phyloP scores from a whole-genome alignment of 2,329 filamentous ascomycete genomes.

The Aspergillus sp. region DNA sequence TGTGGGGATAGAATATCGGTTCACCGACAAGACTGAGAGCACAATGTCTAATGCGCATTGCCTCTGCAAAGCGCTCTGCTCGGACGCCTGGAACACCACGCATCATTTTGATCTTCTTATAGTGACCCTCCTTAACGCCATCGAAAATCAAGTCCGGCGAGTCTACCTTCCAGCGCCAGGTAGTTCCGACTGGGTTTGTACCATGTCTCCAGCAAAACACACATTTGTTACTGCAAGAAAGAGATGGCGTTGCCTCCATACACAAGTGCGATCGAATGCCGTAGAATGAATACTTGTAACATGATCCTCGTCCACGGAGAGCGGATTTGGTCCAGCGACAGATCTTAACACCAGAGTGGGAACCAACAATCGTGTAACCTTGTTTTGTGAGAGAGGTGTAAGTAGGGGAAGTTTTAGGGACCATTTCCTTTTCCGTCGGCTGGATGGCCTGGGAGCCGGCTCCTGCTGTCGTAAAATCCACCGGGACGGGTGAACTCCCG shows the following conservation, averaged over 20 bases:
- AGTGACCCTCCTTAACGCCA: slow-evolving; percentile 87
- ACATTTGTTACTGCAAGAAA: slow-evolving; percentile 97
- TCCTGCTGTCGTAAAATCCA: slow-evolving; percentile 72
- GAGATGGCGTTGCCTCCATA: slow-evolving; percentile 95
- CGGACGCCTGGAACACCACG: slow-evolving; percentile 89
- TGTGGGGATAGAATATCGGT: slow-evolving; percentile 98
- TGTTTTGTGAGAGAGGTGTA: slow-evolving; percentile 90
- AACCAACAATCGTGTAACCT: slow-evolving; percentile 92
- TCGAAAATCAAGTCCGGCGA: slow-evolving; percentile 85
- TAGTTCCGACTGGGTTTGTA: slow-evolving; percentile 94
- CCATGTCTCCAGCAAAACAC: slow-evolving; percentile 99
- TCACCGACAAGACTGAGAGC: slow-evolving; percentile 90
- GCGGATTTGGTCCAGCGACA: slow-evolving; percentile 99
- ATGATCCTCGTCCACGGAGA: slow-evolving; percentile 86
- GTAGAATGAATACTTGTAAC: slow-evolving; percentile 98
- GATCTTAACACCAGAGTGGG: slow-evolving; percentile 94
- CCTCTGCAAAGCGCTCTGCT: slow-evolving; percentile 87
- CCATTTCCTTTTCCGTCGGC: slow-evolving; percentile 78
- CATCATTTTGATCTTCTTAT: slow-evolving; percentile 97
- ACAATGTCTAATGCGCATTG: slow-evolving; percentile 90
- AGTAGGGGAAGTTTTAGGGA: slow-evolving; percentile 84
- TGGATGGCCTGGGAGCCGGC: slow-evolving; percentile 40
- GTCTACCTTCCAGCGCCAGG: slow-evolving; percentile 95
- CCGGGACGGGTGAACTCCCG: slow-evolving; percentile 58
- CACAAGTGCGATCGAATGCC: slow-evolving; percentile 95